Conservation (phyloP, 176 grass and related monocot genomes). For the Dendrocalamus sinicus region DNA sequence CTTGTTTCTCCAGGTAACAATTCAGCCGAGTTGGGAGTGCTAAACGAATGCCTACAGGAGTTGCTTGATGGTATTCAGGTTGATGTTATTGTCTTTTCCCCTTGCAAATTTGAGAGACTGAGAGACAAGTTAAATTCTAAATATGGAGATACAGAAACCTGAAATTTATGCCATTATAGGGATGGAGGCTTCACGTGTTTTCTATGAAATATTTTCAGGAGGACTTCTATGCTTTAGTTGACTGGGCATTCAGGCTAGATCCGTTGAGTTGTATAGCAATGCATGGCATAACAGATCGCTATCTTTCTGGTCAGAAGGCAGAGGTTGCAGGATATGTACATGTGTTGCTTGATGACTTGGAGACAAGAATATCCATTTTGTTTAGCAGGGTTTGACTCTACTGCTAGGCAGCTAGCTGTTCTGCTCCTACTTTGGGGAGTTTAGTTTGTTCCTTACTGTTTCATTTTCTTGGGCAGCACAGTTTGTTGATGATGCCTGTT, state of each 20-base stretch:
- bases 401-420: background rate
- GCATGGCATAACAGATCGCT: constrained; percentile 91
- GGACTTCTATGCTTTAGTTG: constrained; percentile 77
- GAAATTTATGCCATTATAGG: constrained; percentile 20
- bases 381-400: constrained; percentile 78
- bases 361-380: constrained; percentile 69
- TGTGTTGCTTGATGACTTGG: constrained; percentile 82
- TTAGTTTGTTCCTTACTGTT: constrained; percentile 34
- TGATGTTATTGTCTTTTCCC: constrained; percentile 16
- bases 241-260: constrained; percentile 92
- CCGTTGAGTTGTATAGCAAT: constrained; percentile 87
- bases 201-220: constrained; percentile 63
- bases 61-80: constrained; percentile 92
- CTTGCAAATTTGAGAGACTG: background rate
- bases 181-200: constrained; percentile 34
- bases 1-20: constrained; percentile 54
- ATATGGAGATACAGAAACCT: background rate
- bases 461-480: constrained; percentile 44
- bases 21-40: constrained; percentile 58
- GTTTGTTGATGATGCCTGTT: constrained; percentile 95
- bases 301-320: constrained; percentile 86
- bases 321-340: constrained; percentile 86
- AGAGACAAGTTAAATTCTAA: background rate
- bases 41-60: constrained; percentile 79
- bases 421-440: background rate